Percentiles rank a stretch among this genome's conserved stretches.
These are phyloP conservation scores for Parachlorella kessleri DNA, from an alignment of 139 green algal genomes.

Conservation along the genomic window DNA sequence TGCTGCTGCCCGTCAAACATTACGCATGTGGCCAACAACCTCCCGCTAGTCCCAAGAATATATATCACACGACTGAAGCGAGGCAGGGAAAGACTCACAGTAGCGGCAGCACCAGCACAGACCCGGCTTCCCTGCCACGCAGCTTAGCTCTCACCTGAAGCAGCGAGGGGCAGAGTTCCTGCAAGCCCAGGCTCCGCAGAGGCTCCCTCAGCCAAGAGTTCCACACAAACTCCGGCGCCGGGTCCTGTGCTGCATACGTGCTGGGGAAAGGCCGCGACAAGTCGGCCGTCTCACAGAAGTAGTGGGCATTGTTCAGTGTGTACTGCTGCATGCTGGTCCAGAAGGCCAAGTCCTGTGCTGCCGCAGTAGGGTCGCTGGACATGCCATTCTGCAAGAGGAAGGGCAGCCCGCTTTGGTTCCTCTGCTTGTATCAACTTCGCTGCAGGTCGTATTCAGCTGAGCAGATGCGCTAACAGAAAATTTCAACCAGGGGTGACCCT, in stretches of 20 bases:
- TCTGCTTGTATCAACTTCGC: not conserved
- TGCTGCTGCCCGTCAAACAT: too few relatives aligned
- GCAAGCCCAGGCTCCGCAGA: conserved; percentile 71
- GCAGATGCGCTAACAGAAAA: too few relatives aligned
- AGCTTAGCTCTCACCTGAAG: conserved; percentile 65
- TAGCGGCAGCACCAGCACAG: too few relatives aligned
- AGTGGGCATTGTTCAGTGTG: conserved; percentile 84
- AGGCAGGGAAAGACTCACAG: too few relatives aligned
- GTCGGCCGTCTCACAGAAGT: conserved; percentile 95
- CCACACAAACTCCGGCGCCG: conserved; percentile 87
- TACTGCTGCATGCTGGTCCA: conserved; percentile 54
- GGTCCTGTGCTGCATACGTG: conserved; percentile 20
- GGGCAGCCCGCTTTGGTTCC: too few relatives aligned
- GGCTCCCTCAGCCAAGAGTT: conserved; percentile 78
- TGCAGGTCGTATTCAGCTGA: too few relatives aligned
- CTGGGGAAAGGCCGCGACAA: conserved; percentile 91
- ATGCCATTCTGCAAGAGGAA: not conserved
- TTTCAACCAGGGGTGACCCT: too few relatives aligned
- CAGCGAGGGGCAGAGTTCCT: conserved; percentile 78
- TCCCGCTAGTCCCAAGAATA: too few relatives aligned
- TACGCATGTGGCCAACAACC: too few relatives aligned
- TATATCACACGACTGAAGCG: too few relatives aligned
- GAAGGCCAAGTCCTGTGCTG: conserved; percentile 39
- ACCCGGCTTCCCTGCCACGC: too few relatives aligned
- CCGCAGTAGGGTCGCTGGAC: not conserved